Evolutionary conservation across 371 early-diverging fungal genomes (phyloP).

Genomic region (Mortierella sp.): DNA sequence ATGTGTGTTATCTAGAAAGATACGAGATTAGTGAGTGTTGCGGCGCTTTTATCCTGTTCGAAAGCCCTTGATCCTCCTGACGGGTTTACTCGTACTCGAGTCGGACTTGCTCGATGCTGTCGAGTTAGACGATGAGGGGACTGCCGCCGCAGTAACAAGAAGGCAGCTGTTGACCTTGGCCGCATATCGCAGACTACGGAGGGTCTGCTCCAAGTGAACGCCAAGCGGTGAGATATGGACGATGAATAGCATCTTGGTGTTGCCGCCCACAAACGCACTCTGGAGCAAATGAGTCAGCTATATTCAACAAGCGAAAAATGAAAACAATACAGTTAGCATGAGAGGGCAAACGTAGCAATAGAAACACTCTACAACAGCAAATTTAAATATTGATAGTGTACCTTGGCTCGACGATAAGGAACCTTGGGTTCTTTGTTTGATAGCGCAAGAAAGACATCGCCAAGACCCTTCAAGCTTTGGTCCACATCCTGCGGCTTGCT

Average conservation of each 20-base stretch:
- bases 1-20: too few relatives aligned
- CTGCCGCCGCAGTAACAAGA: background rate
- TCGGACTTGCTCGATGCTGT: background rate
- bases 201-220: slow-evolving; percentile 81
- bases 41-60: too few relatives aligned
- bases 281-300: slow-evolving; percentile 91
- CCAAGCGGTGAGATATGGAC: slow-evolving; percentile 91
- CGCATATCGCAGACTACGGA: slow-evolving; percentile 95
- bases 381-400: background rate
- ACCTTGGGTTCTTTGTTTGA: slow-evolving; percentile 85
- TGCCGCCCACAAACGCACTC: slow-evolving; percentile 85
- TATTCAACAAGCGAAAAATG: background rate
- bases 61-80: too few relatives aligned
- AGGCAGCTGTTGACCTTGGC: slow-evolving; percentile 79
- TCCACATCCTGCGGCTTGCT: slow-evolving; percentile 84
- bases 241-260: slow-evolving; percentile 97
- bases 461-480: slow-evolving; percentile 89
- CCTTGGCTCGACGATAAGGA: slow-evolving; percentile 96
- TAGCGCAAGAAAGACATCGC: slow-evolving; percentile 93
- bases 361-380: background rate
- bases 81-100: too few relatives aligned
- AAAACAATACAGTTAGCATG: background rate
- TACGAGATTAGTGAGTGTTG: too few relatives aligned
- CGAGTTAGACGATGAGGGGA: background rate
- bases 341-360: background rate